A percentile compares a stretch with the other conserved stretches of the same genome.
Evolutionary conservation across 2,329 filamentous ascomycete species (phyloP).

Genomic region (Blumeria graminis): DNA sequence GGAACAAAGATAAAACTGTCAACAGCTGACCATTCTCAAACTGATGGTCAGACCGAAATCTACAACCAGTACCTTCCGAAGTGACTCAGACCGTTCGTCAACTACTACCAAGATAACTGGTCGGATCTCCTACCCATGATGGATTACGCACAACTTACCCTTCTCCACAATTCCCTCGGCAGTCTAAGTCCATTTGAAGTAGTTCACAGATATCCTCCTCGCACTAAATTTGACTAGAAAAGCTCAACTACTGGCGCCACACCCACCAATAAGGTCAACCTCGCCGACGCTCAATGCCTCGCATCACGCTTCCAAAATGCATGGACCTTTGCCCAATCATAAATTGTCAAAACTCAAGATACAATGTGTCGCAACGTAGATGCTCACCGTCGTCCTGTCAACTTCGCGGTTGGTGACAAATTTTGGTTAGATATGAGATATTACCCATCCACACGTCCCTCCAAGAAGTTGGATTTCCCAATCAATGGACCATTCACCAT

Average conservation of each 20-base stretch:
- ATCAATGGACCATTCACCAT: not conserved
- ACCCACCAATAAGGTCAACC: not conserved
- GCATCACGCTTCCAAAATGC: not conserved
- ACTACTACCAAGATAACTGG: not conserved
- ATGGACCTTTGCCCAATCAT: not conserved
- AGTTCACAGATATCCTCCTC: not conserved
- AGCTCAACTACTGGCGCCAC: not conserved
- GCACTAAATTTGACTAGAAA: not conserved
- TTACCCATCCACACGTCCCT: not conserved
- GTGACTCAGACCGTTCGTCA: not conserved
- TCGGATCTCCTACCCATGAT: not conserved
- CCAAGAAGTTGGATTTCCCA: not conserved
- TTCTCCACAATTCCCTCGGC: not conserved
- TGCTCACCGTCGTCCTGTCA: not conserved
- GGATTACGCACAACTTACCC: not conserved
- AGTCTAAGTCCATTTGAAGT: not conserved
- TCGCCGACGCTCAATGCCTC: not conserved
- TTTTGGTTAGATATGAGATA: not conserved
- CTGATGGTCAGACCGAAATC: too few relatives aligned
- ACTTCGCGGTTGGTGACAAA: not conserved
- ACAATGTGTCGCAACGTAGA: not conserved
- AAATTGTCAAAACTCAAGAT: not conserved
- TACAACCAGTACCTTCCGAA: too few relatives aligned
- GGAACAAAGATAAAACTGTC: not conserved
- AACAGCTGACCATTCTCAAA: not conserved